These are phyloP conservation scores for Linnemannia schmuckeri DNA, from an alignment of 192 early-diverging fungal genomes.

Conservation along the genomic window DNA sequence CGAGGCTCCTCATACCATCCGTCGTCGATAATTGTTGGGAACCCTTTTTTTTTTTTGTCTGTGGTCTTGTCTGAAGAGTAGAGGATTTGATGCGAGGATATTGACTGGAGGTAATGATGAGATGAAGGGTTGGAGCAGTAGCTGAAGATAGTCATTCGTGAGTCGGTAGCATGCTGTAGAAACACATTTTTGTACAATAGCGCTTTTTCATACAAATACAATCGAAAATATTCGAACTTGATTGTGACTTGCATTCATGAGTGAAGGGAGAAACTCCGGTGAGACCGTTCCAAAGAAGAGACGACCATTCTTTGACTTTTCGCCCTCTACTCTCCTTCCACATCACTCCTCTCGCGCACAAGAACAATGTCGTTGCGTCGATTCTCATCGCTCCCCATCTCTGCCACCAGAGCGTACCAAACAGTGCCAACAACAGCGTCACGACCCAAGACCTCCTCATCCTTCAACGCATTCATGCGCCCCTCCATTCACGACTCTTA, in stretches of 20 bases:
- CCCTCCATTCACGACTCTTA: not conserved
- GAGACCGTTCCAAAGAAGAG: not conserved
- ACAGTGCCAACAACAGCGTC: not conserved
- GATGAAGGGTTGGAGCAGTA: not conserved
- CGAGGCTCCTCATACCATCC: not conserved
- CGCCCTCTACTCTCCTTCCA: not conserved
- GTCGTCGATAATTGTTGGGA: conserved; percentile 25
- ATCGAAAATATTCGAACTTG: not conserved
- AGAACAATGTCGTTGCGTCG: not conserved
- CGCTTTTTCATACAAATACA: not conserved
- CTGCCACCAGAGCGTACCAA: not conserved
- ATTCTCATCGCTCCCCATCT: not conserved
- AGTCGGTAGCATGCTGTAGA: not conserved
- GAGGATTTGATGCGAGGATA: not conserved
- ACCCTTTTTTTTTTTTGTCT: too few relatives aligned
- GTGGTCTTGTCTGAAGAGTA: not conserved
- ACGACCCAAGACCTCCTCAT: not conserved
- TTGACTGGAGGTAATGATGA: not conserved
- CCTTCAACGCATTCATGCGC: not conserved
- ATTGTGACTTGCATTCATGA: not conserved
- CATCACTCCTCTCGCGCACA: not conserved
- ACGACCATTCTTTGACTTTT: not conserved
- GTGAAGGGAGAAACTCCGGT: not conserved
- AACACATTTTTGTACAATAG: not conserved
- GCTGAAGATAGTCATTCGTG: not conserved